Evolutionary conservation across 1,284 basidiomycete genomes (phyloP), one percentile per base, ranked within the genome.

Genomic region (Puccinia hordei): DNA sequence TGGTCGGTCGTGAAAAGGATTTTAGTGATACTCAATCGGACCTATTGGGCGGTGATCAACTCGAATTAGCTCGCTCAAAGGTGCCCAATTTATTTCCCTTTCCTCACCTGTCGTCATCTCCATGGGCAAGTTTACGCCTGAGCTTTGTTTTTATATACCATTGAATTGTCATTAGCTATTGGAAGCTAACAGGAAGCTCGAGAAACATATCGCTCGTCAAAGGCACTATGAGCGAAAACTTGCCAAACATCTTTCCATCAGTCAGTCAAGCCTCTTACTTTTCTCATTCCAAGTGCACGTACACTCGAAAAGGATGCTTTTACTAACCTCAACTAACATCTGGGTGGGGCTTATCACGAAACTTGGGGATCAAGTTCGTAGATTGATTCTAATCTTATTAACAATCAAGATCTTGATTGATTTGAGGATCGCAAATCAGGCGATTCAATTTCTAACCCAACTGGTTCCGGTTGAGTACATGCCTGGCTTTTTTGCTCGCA

Each of bases 401-500:
- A 71, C 68, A 24, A 71, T 71, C 46, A 71, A 71, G 49, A 71
- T 71, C 46, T 53, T 71, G 12, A 53, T 71, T 33, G 68, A 71
- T 53, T 35, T 71, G 30, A 49, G n/a, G 68, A 49, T 51, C 9
- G 24, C 46, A 17, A 71, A 33, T 22, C 68, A 71, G n/a, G 35
- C 22, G 46, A 53, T 35, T 15, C 27, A 33, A 33, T 66, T 66
- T 19, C 44, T 66, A 1, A 41, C 44, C n/a, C 38, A 66, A 17
- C 63, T 66, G 24, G 63, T 46, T 13, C 63, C 63, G n/a, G 24
- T n/a, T 46, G 38, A 41, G 19, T 66, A 44, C 46, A 27, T 49
- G 27, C 68, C 68, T 35, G 24, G 24, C 4, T 51, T 71, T 17
- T 53, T 53, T 8, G 17, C 13, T 53, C 51, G 17, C 19, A 41